Evolutionary conservation across 805 yeast species (phyloP).

Genomic region (Pichia occidentalis): DNA sequence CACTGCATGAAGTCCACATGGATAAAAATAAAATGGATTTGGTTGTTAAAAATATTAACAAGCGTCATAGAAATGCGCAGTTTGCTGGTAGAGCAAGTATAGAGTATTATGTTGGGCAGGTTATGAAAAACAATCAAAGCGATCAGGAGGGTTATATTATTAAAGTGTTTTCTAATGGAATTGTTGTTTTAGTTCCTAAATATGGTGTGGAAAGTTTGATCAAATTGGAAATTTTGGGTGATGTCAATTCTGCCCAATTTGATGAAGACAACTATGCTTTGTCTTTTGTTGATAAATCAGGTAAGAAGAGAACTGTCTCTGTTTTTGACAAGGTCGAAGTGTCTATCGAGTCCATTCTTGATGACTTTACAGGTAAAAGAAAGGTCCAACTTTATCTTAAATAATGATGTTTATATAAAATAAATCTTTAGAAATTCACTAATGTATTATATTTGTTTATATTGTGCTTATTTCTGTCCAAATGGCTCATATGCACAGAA

Average conservation of each 20-base stretch:
- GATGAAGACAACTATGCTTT: slow-evolving; percentile 76
- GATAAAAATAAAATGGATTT: slow-evolving; percentile 87
- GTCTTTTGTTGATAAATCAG: slow-evolving; percentile 40
- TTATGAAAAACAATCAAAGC: slow-evolving; percentile 77
- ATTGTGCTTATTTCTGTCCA: no score
- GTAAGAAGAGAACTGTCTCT: slow-evolving; percentile 35
- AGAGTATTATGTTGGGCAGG: slow-evolving; percentile 97
- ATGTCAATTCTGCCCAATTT: slow-evolving; percentile 54
- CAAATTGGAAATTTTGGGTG: slow-evolving; percentile 68
- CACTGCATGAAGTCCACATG: slow-evolving; percentile 71
- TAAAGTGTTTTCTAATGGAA: slow-evolving; percentile 88
- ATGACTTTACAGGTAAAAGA: slow-evolving; percentile 86
- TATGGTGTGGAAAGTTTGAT: slow-evolving; percentile 95
- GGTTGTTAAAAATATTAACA: slow-evolving; percentile 83
- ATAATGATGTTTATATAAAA: slow-evolving; percentile 18
- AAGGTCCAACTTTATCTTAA: slow-evolving; percentile 70
- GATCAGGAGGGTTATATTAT: slow-evolving; percentile 86
- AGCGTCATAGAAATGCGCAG: slow-evolving; percentile 95
- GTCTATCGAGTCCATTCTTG: slow-evolving; percentile 72
- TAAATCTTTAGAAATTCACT: not conserved
- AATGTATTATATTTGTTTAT: not conserved
- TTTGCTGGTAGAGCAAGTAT: slow-evolving; percentile 98
- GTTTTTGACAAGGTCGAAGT: slow-evolving; percentile 86
- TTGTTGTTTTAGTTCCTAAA: slow-evolving; percentile 89
- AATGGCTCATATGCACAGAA: no score